These are phyloP conservation scores for Scytalidium sp. DNA, from an alignment of 2,329 filamentous ascomycete genomes.

Conservation along the genomic window DNA sequence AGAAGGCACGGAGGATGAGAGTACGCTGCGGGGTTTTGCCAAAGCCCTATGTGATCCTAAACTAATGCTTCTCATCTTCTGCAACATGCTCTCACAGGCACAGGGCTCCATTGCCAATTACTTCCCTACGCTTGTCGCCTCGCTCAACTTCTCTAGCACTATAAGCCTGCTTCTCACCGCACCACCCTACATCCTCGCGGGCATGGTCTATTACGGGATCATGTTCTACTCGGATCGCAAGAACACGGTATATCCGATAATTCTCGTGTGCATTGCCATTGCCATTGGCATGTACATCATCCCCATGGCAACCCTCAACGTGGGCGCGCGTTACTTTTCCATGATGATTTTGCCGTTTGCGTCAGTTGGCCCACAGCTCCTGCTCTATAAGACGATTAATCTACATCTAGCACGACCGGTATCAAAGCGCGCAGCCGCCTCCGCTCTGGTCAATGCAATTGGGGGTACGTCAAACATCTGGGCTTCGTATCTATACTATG, in stretches of 20 bases:
- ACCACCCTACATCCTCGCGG: constrained; percentile 42
- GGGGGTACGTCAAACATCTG: constrained; percentile 33
- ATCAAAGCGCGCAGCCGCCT: constrained; percentile 38
- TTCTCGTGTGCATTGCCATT: constrained; percentile 31
- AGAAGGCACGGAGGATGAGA: constrained; percentile 32
- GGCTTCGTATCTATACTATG: constrained; percentile 34
- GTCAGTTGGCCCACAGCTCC: constrained; percentile 36
- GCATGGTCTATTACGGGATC: constrained; percentile 31
- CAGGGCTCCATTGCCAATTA: constrained; percentile 34
- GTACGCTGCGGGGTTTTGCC: constrained; percentile 21
- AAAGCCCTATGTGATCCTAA: constrained; percentile 33
- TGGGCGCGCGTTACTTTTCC: constrained; percentile 37
- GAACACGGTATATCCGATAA: constrained; percentile 31
- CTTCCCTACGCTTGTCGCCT: constrained; percentile 33
- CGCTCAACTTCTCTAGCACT: constrained; percentile 32
- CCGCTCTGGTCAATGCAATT: constrained; percentile 37
- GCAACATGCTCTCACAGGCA: constrained; percentile 36
- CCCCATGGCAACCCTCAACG: constrained; percentile 32
- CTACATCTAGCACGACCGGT: constrained; percentile 37
- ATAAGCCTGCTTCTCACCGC: constrained; percentile 43
- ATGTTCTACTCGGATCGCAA: constrained; percentile 34
- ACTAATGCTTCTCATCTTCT: constrained; percentile 33
- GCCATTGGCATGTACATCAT: constrained; percentile 36
- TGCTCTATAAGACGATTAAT: constrained; percentile 37
- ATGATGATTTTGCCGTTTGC: constrained; percentile 39